Conservation (phyloP, 257 asterid genomes). For the Solanum phureja region DNA sequence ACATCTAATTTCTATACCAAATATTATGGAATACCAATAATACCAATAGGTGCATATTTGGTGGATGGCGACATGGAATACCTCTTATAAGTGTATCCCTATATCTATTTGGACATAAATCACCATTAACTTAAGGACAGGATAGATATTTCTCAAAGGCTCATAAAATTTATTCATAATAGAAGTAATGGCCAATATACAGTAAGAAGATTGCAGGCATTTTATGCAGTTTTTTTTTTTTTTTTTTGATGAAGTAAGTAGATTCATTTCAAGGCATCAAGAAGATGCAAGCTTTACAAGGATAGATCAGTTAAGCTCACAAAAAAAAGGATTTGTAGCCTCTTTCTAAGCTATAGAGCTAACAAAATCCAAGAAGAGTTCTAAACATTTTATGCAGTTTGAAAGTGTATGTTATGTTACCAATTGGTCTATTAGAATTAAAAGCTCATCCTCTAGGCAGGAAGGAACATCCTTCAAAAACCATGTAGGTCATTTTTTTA, state of each 20-base stretch:
- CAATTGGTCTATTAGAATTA: not conserved
- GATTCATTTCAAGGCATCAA: no score
- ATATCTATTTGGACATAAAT: not conserved
- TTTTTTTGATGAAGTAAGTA: no score
- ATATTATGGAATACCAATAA: not conserved
- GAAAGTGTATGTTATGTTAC: not conserved
- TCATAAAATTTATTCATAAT: not conserved
- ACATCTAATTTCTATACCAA: not conserved
- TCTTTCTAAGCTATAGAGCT: no score
- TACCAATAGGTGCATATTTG: not conserved
- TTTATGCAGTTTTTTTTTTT: not conserved
- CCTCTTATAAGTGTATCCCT: not conserved
- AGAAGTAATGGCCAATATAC: not conserved
- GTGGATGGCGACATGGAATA: not conserved
- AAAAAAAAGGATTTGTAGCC: no score
- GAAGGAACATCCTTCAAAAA: not conserved
- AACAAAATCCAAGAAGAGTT: no score
- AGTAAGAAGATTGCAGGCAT: not conserved
- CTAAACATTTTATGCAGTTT: not conserved
- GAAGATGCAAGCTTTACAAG: no score
- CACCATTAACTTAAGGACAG: not conserved
- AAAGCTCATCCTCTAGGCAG: not conserved
- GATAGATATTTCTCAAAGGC: not conserved
- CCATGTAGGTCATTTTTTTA: not conserved
- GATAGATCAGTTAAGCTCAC: no score